Evolutionary conservation across 1,284 basidiomycete species (phyloP), one percentile per base, ranked within the genome.

Genomic region (Rhodofomes roseus): DNA sequence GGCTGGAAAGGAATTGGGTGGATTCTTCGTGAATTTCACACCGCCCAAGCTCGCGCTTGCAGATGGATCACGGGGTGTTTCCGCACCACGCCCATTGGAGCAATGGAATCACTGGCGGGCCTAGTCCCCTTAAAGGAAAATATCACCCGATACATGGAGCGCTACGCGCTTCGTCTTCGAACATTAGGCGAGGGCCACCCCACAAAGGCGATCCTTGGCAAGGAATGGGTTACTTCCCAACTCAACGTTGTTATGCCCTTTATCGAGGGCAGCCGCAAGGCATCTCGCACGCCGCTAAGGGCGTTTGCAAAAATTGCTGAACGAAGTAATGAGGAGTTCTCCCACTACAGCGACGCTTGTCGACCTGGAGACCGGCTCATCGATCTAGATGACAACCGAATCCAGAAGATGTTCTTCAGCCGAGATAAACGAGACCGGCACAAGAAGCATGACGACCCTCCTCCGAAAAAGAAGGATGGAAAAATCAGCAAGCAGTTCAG

Each of bases 31-130:
- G n/a, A 41, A 16, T 37, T 67, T 4, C 50, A 57, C 16, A 48
- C 43, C n/a, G 58, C 59, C 1, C 66, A 67, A 53, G 51, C 41
- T 29, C n/a, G 31, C 0, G 62, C 61, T 0, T 43, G 57, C 5
- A 51, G 58, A 1, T 66, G 64, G 65, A 65, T 66, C 25, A 60
- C 59, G 1, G 62, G 65, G 8, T 54, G 46, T 0, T 66, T 66
- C 59, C 50, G 57, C 1, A 66, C 62, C 1, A 61, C 62, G 1
- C 65, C 65, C 2, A 44, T 56, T 0, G 62, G 60, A 7, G 60
- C 50, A 2, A 37, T 66, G 40, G 61, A 66, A 37, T 52, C 58
- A n/a, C 46, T 64, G 22, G 61, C 63, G 8, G 64, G 61, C 0
- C 46, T 66, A 2, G 20, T 61, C 4, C 65, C 63, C 7, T 43